A percentile compares a stretch with the other conserved stretches of the same genome.
phyloP scores from a whole-genome alignment of 2,329 filamentous ascomycete genomes.

The Saccharata proteae region DNA sequence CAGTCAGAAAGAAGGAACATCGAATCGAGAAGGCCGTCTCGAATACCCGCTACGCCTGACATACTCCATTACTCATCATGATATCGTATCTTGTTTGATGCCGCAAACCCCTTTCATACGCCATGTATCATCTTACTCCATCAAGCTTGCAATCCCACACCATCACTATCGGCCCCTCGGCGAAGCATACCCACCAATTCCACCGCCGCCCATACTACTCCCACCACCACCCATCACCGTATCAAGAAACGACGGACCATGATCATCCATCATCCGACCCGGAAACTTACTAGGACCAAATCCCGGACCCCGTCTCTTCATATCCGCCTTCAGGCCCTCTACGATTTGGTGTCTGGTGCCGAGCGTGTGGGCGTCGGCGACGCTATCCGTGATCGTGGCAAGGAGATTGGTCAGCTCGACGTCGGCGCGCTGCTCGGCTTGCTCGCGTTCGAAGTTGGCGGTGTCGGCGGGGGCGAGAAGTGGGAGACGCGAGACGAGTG shows the following conservation, averaged over 20 bases:
- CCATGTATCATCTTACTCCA: too few relatives aligned
- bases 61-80: too few relatives aligned
- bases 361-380: conserved; percentile 58
- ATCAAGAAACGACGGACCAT: conserved; percentile 3
- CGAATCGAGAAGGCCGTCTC: too few relatives aligned
- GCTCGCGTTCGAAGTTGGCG: conserved; percentile 55
- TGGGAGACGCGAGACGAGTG: conserved; percentile 70
- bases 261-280: not conserved
- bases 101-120: too few relatives aligned
- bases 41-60: too few relatives aligned
- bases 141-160: too few relatives aligned
- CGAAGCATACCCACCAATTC: too few relatives aligned
- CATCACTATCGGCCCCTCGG: too few relatives aligned
- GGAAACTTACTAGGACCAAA: conserved; percentile 2
- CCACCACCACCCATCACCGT: conserved; percentile 1
- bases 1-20: too few relatives aligned
- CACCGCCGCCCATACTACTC: too few relatives aligned
- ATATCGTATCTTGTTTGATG: too few relatives aligned
- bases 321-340: conserved; percentile 23
- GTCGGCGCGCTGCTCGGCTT: conserved; percentile 69
- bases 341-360: conserved; percentile 56
- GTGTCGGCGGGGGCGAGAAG: conserved; percentile 63
- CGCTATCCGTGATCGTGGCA: conserved; percentile 59
- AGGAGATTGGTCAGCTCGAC: conserved; percentile 68
- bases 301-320: conserved; percentile 3